Base-by-base conservation (phyloP, 495 filamentous ascomycete species). In the Penicillium desertorum region DNA sequence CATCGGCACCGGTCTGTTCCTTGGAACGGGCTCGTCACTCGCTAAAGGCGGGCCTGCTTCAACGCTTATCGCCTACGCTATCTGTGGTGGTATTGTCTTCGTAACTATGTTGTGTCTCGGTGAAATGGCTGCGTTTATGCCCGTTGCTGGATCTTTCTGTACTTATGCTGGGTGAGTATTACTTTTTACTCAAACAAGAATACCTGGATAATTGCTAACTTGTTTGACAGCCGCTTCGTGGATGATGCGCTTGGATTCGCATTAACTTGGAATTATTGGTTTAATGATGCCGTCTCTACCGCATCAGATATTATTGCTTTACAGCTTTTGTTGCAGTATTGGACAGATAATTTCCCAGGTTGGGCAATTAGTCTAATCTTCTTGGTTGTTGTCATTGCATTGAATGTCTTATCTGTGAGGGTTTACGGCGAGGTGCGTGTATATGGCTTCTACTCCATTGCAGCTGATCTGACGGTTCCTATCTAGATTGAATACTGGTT, bases 1-100 rank as follows among this genome's bases (percentile, higher is more conserved):
- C 5, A 87, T 88, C 54, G 83, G 85, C 10, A 88, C 86, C 5
- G 86, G 85, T 32, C 66, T 89, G 27, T 85, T 88, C 62, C 71
- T 88, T 20, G 83, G 85, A 37, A 81, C 79, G 0, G 85, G 85
- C 19, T 76, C 78, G 45, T 82, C 82, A 5, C 76, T 89, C 20
- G 72, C 80, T 1, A 78, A 73, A 27, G 83, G 82, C 47, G 85
- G 86, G 1, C 84, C 86, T 19, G 81, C 74, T 63, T 90, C 77
- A 67, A 88, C 79, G 71, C 65, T 90, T 27, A 79, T 87, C 42
- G 81, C 80, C 27, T 80, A 79, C 52, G 67, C 71, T 20, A 76
- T 80, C 46, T 73, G 70, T 44, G 78, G 78, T 54, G 75, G 50
- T 0, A 81, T 81, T 58, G 76, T 80, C 9, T 80, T 79, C 49